Conservation (phyloP, 176 grass and related monocot species). For the barley (Hordeum vulgare) region DNA sequence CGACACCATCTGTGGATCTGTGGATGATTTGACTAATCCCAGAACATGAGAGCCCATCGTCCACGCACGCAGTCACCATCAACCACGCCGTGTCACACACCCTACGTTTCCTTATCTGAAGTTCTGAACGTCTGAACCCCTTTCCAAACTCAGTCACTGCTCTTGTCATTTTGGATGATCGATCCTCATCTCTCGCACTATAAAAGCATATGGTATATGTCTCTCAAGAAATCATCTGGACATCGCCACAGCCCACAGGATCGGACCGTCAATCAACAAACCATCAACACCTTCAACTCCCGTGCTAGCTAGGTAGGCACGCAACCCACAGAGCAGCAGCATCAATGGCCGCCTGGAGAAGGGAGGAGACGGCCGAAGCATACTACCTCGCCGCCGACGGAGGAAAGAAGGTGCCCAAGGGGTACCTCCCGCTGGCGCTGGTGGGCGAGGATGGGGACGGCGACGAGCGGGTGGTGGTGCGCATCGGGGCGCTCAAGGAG, state of each 20-base stretch:
- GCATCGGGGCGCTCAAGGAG: slow-evolving; percentile 17
- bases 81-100: not conserved
- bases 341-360: not conserved
- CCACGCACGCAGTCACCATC: not conserved
- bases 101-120: not conserved
- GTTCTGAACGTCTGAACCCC: not conserved
- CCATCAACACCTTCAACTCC: too few relatives aligned
- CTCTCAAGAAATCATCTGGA: too few relatives aligned
- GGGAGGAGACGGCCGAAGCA: not conserved
- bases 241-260: too few relatives aligned
- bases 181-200: not conserved
- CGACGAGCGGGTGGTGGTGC: slow-evolving; percentile 41
- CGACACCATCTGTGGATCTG: too few relatives aligned
- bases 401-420: slow-evolving; percentile 21
- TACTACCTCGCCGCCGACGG: not conserved
- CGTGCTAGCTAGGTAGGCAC: not conserved
- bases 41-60: not conserved
- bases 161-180: not conserved
- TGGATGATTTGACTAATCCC: too few relatives aligned
- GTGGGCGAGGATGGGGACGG: not conserved
- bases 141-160: not conserved
- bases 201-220: not conserved
- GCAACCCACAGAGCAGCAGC: too few relatives aligned
- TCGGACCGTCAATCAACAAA: too few relatives aligned
- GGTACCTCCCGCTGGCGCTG: slow-evolving; percentile 44